Base-by-base conservation (phyloP, 169 alveolate species). In the Cryptosporidium bovis region DNA sequence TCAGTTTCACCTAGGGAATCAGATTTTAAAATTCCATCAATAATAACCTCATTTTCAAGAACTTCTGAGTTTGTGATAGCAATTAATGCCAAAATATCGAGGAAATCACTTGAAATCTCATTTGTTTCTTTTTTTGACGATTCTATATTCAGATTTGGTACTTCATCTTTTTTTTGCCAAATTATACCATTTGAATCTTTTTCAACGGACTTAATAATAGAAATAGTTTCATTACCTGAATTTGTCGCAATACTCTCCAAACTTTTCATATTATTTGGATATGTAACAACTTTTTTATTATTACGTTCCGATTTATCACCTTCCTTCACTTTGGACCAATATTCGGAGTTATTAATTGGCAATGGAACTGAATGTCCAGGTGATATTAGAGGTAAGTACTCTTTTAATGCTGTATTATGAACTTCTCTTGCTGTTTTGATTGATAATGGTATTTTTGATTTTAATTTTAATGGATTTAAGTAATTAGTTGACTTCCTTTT, bases 11-110 rank as follows among this genome's bases (percentile, higher is more conserved):
- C 18, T 0, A 66, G 48, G 20, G 56, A 3, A 69, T 69, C 64
- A 4, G 65, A 3, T 20, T 77, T 66, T 40, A 77, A 24, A 33
- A 77, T 77, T 8, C 44, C 48, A 10, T 40, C 15, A 16, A 62
- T 24, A 27, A n/a, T 60, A n/a, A 20, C 64, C 8, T 66, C 51
- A 34, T 60, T 60, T 60, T 60, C 71, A 60, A 60, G 69, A 16
- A 64, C 64, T 48, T 56, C 69, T 1, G 87, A 77, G 27, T 77
- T 62, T 12, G 87, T 77, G 18, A 77, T 20, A 4, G 87, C 87
- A 62, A 77, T 77, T 29, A 77, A 48, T n/a, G 87, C 27, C 29
- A 77, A 62, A 29, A 77, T 36, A 24, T 77, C 87, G 15, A 29
- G 12, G 20, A 40, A 16, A 18, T 40, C 34, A 24, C 64, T 33